Base-by-base conservation (phyloP, 1,139 yeast genomes). In the Citeromyces siamensis region DNA sequence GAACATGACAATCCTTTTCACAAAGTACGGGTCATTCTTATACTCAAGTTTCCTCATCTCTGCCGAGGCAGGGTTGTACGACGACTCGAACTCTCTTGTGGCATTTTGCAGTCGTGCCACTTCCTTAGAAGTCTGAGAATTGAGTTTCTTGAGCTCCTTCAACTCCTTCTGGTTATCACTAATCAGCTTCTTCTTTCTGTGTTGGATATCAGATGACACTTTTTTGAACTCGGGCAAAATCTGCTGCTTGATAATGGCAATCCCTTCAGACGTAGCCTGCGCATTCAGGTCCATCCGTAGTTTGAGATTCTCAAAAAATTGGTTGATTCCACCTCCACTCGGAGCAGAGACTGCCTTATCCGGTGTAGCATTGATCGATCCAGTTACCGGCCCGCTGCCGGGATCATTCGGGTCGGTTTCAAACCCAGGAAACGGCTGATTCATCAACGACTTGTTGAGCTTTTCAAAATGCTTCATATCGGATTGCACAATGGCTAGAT, bases 11-110 rank as follows among this genome's bases (percentile, higher is more conserved):
- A 46, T 37, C 38, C 72, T 60, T 42, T 63, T 60, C 37, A 59
- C 46, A 22, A 66, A 50, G 42, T 59, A 69, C 5, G 75, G 75
- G 44, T 69, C 75, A 35, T 50, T 49, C 38, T 54, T 51, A 38
- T 62, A 56, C 22, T 67, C 71, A 8, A 57, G 41, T 41, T 56
- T 59, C n/a, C 28, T 23, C 32, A 39, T 29, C 7, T 23, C 19
- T 2, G 40, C 44, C 13, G 33, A 8, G 1, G 37, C 23, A 2
- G 35, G 9, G 12, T 46, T 50, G 35, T 41, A 49, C 7, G 38
- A 38, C 16, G 38, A 33, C 13, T 37, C 39, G 12, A 29, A 37
- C 13, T 51, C 43, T 1, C 52, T 33, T 4, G 41, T 40, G 7
- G 50, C 46, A 20, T 33, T 34, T 6, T 28, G 36, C 13, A 53